Base-by-base conservation (phyloP, 208 protist genomes). In the Tritrichomonas musculus region DNA sequence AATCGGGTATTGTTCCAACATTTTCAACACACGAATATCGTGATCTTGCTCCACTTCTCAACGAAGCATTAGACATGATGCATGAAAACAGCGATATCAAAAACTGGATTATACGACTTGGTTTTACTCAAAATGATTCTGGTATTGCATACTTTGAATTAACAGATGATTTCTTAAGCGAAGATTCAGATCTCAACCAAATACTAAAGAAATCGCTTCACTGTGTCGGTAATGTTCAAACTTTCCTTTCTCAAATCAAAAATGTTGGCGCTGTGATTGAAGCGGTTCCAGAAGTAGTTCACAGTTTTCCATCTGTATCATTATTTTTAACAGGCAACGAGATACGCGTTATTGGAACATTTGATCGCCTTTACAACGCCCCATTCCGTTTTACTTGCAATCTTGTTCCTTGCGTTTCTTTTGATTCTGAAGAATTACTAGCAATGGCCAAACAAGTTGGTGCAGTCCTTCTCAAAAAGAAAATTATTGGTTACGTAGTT, bases 281-380 rank as follows among this genome's bases (percentile, higher is more conserved):
- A 88, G 77, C 47, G 8, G n/a, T 88, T 53, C 77, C 77, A 39
- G 4, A 25, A 8, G n/a, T 39, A 57, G 47, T 88, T 13, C 44
- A 33, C 4, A 53, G 41, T 20, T 88, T 88, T 49, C 41, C 77
- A n/a, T 57, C 77, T 20, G 77, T 88, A 17, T 88, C 41, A n/a
- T 14, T 88, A n/a, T 14, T 88, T 9, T 8, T 88, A 3, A 88
- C 77, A 33, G 77, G 77, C 0, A 60, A 47, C 8, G 77, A 88
- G 39, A 88, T 88, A 13, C 44, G 77, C 11, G 77, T 88, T 39
- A 22, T 88, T 36, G 77, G 77, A 47, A 88, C 77, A 88, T 88
- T 53, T 50, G 77, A 88, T 36, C 44, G 77, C 4, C 33, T 88
- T 49, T 47, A 88, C 30, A 39, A 55, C 17, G 14, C 44, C 4